These are phyloP conservation scores for Albatrellus sp. DNA, from an alignment of 1,284 basidiomycete species.

Conservation along the genomic window DNA sequence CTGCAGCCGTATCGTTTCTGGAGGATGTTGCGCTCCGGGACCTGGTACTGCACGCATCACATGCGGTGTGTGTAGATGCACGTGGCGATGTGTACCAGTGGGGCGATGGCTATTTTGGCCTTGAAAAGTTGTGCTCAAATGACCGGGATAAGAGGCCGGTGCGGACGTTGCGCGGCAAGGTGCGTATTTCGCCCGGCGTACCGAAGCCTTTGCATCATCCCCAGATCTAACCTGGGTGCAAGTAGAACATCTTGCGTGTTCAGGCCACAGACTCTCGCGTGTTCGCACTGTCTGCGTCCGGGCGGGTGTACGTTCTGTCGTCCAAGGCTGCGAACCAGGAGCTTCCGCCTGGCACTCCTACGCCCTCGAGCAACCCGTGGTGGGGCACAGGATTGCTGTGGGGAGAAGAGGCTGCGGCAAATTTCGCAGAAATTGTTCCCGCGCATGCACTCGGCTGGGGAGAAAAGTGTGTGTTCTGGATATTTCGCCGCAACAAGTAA, in stretches of 20 bases:
- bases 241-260: constrained; percentile 57
- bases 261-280: constrained; percentile 46
- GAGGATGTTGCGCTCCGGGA: constrained; percentile 63
- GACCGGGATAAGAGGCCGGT: constrained; percentile 22
- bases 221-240: background rate
- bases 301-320: constrained; percentile 62
- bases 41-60: constrained; percentile 58
- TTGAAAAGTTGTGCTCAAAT: constrained; percentile 15
- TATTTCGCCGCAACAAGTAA: background rate
- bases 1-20: constrained; percentile 41
- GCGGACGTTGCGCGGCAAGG: constrained; percentile 62
- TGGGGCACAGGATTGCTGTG: constrained; percentile 44
- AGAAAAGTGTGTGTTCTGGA: constrained; percentile 33
- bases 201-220: background rate
- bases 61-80: constrained; percentile 78
- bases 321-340: constrained; percentile 36
- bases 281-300: constrained; percentile 65
- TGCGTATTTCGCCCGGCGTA: constrained; percentile 19
- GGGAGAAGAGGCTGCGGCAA: constrained; percentile 38
- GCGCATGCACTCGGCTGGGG: constrained; percentile 33
- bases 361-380: constrained; percentile 35
- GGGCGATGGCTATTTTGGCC: constrained; percentile 56
- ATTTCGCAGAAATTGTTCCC: constrained; percentile 39
- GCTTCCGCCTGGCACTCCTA: constrained; percentile 22
- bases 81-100: constrained; percentile 85